These are phyloP conservation scores for Ogataea nakhonphanomensis DNA, from an alignment of 805 yeast species.

Conservation along the genomic window DNA sequence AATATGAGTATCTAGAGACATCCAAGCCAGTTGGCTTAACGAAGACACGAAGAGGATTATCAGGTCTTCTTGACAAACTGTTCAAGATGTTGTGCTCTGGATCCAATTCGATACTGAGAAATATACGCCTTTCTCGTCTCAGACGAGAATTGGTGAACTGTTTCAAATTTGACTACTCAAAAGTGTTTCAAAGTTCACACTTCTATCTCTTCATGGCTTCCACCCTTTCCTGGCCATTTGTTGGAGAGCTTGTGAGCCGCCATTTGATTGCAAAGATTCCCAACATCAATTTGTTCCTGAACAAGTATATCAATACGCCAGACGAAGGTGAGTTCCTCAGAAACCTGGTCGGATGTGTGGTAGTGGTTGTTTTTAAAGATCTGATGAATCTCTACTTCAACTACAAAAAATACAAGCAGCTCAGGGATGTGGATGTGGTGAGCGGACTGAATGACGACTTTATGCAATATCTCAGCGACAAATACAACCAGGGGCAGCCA, in stretches of 20 bases:
- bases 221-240: conserved; percentile 34
- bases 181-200: conserved; percentile 22
- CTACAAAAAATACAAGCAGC: conserved; percentile 31
- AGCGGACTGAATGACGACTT: conserved; percentile 14
- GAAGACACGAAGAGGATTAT: background rate
- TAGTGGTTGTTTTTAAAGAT: conserved; percentile 33
- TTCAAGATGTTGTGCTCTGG: conserved; percentile 7
- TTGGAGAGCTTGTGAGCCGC: conserved; percentile 28
- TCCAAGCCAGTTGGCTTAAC: conserved; percentile 1
- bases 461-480: conserved; percentile 13
- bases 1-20: conserved; percentile 17
- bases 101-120: conserved; percentile 10
- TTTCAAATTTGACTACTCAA: conserved; percentile 29
- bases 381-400: conserved; percentile 30
- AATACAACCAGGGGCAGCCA: conserved; percentile 5
- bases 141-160: conserved; percentile 30
- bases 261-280: conserved; percentile 23
- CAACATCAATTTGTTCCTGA: conserved; percentile 19
- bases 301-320: conserved; percentile 31
- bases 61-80: conserved; percentile 3
- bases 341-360: conserved; percentile 35
- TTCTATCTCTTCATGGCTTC: conserved; percentile 22
- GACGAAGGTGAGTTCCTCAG: conserved; percentile 35
- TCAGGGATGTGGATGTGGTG: conserved; percentile 25
- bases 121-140: conserved; percentile 19